These are phyloP conservation scores for Metschnikowia picachoensis DNA, from an alignment of 805 yeast genomes.

Conservation along the genomic window DNA sequence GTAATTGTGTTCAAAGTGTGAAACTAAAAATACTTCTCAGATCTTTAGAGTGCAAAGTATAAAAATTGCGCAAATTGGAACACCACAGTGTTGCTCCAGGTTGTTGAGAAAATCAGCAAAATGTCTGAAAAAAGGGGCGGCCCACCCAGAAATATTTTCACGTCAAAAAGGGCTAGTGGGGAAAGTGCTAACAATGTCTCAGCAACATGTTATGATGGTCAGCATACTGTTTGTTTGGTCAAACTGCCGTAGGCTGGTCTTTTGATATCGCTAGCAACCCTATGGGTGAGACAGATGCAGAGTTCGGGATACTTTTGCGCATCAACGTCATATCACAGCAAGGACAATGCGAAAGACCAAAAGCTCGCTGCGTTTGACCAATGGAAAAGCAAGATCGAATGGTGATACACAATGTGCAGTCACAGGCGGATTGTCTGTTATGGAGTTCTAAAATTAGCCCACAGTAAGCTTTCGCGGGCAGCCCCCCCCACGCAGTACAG, in stretches of 20 bases:
- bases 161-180: background rate
- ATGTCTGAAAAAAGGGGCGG: too few relatives aligned
- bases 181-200: background rate
- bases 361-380: background rate
- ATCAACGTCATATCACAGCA: too few relatives aligned
- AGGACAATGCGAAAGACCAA: too few relatives aligned
- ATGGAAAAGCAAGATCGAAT: background rate
- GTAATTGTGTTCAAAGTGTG: too few relatives aligned
- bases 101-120: too few relatives aligned
- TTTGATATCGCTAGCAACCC: background rate
- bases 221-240: background rate
- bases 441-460: conserved; percentile 1
- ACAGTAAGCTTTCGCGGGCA: background rate
- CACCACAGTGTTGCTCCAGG: too few relatives aligned
- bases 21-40: too few relatives aligned
- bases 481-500: background rate
- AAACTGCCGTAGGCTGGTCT: background rate
- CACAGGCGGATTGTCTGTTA: conserved; percentile 4
- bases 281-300: too few relatives aligned
- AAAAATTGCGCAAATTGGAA: too few relatives aligned
- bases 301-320: too few relatives aligned
- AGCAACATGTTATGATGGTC: background rate
- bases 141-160: too few relatives aligned
- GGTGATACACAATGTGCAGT: background rate
- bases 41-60: too few relatives aligned